Conservation (phyloP, 164 flowering plant species). For the Liriodendron chinense region DNA sequence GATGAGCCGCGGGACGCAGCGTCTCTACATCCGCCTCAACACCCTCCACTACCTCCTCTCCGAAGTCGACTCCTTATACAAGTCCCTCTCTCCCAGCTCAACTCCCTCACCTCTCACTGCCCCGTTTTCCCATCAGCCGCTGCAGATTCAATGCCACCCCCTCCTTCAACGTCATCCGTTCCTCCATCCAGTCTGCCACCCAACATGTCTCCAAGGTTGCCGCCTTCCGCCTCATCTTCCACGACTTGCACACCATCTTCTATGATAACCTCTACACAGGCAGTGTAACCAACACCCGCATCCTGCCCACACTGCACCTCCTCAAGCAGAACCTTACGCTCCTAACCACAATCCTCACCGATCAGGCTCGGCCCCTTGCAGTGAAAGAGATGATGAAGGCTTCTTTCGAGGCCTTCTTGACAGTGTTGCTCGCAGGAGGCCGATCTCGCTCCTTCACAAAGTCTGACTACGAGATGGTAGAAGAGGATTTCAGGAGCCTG, state of each 20-base stretch:
- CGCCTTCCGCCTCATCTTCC: conserved; percentile 81
- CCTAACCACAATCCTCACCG: conserved; percentile 54
- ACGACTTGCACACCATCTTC: conserved; percentile 65
- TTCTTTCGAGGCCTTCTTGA: conserved; percentile 76
- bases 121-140: conserved; percentile 27
- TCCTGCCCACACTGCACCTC: conserved; percentile 62
- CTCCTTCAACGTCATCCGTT: conserved; percentile 50
- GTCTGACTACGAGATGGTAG: conserved; percentile 62
- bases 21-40: conserved; percentile 90
- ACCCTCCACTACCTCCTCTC: conserved; percentile 69
- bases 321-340: conserved; percentile 85
- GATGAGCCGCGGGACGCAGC: conserved; percentile 92
- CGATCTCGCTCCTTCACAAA: conserved; percentile 40
- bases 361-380: conserved; percentile 63
- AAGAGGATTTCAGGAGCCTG: conserved; percentile 72
- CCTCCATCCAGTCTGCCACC: conserved; percentile 50
- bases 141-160: conserved; percentile 20
- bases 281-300: conserved; percentile 60
- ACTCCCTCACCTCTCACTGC: conserved; percentile 31
- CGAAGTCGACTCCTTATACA: conserved; percentile 65
- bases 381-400: conserved; percentile 83
- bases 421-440: conserved; percentile 93
- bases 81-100: conserved; percentile 47
- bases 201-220: conserved; percentile 80
- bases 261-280: conserved; percentile 62